Percentiles rank a stretch among this genome's conserved stretches.
Conservation (phyloP, 164 flowering plant species). For the Nymphaea thermarum region DNA sequence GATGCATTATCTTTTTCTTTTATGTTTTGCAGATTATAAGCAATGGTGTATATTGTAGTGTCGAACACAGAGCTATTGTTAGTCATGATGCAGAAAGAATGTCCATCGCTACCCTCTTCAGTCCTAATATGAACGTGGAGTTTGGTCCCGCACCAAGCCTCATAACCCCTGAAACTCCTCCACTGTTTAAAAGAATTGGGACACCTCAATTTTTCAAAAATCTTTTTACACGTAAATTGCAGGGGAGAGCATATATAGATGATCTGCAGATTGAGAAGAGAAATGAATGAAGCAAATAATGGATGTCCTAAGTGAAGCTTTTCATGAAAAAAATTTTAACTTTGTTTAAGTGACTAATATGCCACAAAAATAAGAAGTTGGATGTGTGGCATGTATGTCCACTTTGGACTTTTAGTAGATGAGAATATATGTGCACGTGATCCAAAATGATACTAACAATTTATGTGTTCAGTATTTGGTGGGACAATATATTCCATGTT, state of each 20-base stretch:
- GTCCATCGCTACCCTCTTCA: slow-evolving; percentile 36
- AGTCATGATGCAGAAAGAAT: slow-evolving; percentile 26
- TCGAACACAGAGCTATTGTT: slow-evolving; percentile 44
- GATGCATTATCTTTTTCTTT: background rate
- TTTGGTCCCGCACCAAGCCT: background rate
- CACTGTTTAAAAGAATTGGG: background rate
- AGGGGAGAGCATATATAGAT: background rate
- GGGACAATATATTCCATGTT: too few relatives aligned
- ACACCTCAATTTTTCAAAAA: background rate
- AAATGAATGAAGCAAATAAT: background rate
- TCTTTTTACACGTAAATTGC: background rate
- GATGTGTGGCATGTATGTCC: too few relatives aligned
- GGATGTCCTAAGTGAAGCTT: background rate
- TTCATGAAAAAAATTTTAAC: background rate
- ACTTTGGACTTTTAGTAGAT: too few relatives aligned
- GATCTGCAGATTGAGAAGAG: background rate
- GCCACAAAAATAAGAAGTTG: too few relatives aligned
- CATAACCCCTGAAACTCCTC: background rate
- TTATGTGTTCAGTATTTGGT: too few relatives aligned
- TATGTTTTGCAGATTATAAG: slow-evolving; percentile 30
- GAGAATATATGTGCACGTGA: too few relatives aligned
- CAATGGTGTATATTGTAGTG: slow-evolving; percentile 37
- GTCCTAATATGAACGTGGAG: background rate
- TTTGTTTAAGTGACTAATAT: too few relatives aligned
- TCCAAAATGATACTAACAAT: too few relatives aligned